Evolutionary conservation across 1,139 yeast species (phyloP), one percentile per base, ranked within the genome.

Genomic region (Debaryomyces singareniensis): DNA sequence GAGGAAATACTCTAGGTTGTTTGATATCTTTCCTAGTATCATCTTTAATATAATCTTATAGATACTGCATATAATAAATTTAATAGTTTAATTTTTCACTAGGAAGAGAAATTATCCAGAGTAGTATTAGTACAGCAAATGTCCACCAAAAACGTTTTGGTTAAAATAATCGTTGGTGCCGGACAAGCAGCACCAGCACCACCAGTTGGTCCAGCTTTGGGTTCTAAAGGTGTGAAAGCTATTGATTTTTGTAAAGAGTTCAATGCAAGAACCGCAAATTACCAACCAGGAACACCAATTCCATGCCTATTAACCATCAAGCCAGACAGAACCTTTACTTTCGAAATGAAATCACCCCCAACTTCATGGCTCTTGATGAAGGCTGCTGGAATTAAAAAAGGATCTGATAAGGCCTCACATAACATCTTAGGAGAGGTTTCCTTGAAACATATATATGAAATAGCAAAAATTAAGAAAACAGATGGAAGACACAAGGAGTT

Each of bases 141-240:
- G 65, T 51, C 71, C 27, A 47, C 60, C 25, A 61, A 58, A 43
- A 60, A 58, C 40, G 71, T 82, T 31, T 57, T 89, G 45, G 87
- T 91, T 35, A 91, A 89, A 58, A 74, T 91, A 41, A 79, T 91
- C 35, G 97, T 91, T 4, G 96, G 93, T n/a, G 98, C 98, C 4
- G 97, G 97, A 5, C 87, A 87, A 54, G 99, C 99, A 0, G 93
- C 97, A 1, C 98, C 99, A 25, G 82, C 96, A 1, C 99, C 99
- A 21, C 99, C 99, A 5, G 97, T 91, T 14, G 98, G 99, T 42
- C 99, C 99, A 24, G 98, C 98, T 0, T 68, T 91, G 34, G 99
- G 98, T 42, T 91, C 98, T 36, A 89, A 91, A 55, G 99, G 98
- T 65, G 95, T 91, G 34, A 93, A 93, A 56, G 97, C 98, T 40